Conservation (phyloP, 83 land plant genomes). For the Isoetes engelmannii region DNA sequence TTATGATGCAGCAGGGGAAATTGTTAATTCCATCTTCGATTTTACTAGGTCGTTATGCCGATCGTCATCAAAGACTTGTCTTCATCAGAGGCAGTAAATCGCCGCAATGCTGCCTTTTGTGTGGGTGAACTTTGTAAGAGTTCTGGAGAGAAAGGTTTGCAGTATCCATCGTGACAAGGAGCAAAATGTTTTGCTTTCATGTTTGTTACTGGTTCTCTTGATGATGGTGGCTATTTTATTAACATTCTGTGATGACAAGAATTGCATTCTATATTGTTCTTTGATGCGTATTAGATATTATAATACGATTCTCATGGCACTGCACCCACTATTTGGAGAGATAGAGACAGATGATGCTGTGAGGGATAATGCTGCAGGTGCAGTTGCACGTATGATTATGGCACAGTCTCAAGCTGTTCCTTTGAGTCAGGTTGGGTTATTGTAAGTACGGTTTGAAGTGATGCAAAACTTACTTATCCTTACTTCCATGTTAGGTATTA, state of each 20-base stretch:
- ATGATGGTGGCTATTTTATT: background rate
- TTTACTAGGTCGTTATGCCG: conserved; percentile 58
- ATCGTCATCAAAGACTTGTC: conserved; percentile 74
- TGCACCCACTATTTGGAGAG: conserved; percentile 84
- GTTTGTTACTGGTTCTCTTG: background rate
- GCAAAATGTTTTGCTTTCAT: background rate
- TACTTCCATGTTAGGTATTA: conserved; percentile 49
- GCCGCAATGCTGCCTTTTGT: conserved; percentile 96
- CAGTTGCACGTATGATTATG: conserved; percentile 92
- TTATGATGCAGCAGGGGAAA: background rate
- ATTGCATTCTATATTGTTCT: background rate
- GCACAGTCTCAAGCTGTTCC: conserved; percentile 73
- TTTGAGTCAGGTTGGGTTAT: conserved; percentile 54
- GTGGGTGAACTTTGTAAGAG: conserved; percentile 83
- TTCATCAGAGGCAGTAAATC: conserved; percentile 69
- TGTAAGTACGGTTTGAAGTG: background rate
- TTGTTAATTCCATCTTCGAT: background rate
- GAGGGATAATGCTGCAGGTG: conserved; percentile 94
- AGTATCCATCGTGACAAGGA: conserved; percentile 46
- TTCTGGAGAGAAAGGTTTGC: conserved; percentile 61
- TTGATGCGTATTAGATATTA: conserved; percentile 44
- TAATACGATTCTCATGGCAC: conserved; percentile 49
- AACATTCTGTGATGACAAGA: background rate
- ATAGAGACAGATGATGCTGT: conserved; percentile 82
- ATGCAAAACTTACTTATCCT: background rate